Conservation (phyloP, 768 basidiomycete genomes). For the Strobilomyces echinocephalus region DNA sequence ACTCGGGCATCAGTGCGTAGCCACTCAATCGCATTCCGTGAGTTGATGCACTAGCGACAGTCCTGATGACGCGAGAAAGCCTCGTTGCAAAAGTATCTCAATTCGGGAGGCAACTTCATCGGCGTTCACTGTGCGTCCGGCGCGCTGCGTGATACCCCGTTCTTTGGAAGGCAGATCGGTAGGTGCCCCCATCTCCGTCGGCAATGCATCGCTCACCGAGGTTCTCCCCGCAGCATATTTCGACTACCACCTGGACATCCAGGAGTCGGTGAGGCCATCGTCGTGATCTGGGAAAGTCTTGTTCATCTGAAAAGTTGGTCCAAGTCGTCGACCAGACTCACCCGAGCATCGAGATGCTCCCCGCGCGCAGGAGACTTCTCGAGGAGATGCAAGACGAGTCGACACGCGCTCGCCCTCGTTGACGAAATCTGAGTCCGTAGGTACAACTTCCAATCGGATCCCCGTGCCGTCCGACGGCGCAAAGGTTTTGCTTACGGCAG, state of each 20-base stretch:
- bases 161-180: slow-evolving; percentile 58
- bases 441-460: slow-evolving; percentile 73
- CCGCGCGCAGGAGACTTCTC: slow-evolving; percentile 45
- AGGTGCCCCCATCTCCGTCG: background rate
- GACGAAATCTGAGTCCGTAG: slow-evolving; percentile 32
- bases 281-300: background rate
- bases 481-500: slow-evolving; percentile 55
- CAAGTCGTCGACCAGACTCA: slow-evolving; percentile 52
- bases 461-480: slow-evolving; percentile 60
- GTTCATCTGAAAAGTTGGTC: slow-evolving; percentile 42
- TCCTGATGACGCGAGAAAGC: slow-evolving; percentile 59
- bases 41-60: slow-evolving; percentile 21
- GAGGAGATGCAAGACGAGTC: slow-evolving; percentile 51
- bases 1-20: slow-evolving; percentile 58
- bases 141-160: slow-evolving; percentile 51
- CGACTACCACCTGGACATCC: slow-evolving; percentile 64
- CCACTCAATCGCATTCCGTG: background rate
- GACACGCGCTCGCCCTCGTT: slow-evolving; percentile 5
- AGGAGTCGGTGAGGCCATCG: slow-evolving; percentile 49
- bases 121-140: slow-evolving; percentile 66
- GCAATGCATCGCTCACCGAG: background rate
- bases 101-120: slow-evolving; percentile 66
- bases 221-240: slow-evolving; percentile 47
- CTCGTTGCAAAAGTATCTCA: slow-evolving; percentile 61
- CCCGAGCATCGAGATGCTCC: slow-evolving; percentile 56